These are phyloP conservation scores for Aspergillus eucalypticola DNA, from an alignment of 2,329 filamentous ascomycete genomes.

Conservation along the genomic window DNA sequence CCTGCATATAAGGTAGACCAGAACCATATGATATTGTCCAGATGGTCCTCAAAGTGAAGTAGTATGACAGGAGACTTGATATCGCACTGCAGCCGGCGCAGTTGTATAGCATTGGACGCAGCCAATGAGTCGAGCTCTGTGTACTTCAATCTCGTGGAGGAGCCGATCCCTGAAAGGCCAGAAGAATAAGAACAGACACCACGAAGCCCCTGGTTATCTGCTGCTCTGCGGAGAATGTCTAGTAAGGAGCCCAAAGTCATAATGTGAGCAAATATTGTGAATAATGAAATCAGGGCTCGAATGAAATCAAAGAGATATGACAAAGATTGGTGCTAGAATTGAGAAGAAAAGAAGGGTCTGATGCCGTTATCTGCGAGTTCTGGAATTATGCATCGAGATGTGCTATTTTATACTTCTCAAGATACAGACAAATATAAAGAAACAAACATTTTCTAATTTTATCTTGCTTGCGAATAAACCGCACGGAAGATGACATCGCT, in stretches of 20 bases:
- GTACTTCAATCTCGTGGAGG: background rate
- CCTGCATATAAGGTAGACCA: conserved; percentile 42
- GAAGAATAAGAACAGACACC: background rate
- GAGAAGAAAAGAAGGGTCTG: background rate
- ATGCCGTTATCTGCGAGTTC: background rate
- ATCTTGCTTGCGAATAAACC: too few species aligned
- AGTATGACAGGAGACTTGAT: background rate
- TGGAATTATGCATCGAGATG: too few species aligned
- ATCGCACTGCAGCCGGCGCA: background rate
- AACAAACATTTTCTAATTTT: too few species aligned
- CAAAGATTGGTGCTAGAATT: background rate
- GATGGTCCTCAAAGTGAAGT: conserved; percentile 39
- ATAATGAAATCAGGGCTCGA: too few species aligned
- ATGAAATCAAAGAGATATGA: background rate
- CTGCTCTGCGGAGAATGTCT: background rate
- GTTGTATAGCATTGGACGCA: background rate
- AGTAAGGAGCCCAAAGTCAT: background rate
- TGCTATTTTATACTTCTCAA: too few species aligned
- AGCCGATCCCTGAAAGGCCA: background rate
- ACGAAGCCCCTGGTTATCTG: background rate
- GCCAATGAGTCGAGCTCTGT: background rate
- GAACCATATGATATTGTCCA: conserved; percentile 43
- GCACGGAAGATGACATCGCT: too few species aligned
- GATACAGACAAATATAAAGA: fast-evolving
- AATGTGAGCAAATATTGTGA: background rate